Evolutionary conservation across 2,329 filamentous ascomycete genomes (phyloP).

Genomic region (Kalmusia sp.): DNA sequence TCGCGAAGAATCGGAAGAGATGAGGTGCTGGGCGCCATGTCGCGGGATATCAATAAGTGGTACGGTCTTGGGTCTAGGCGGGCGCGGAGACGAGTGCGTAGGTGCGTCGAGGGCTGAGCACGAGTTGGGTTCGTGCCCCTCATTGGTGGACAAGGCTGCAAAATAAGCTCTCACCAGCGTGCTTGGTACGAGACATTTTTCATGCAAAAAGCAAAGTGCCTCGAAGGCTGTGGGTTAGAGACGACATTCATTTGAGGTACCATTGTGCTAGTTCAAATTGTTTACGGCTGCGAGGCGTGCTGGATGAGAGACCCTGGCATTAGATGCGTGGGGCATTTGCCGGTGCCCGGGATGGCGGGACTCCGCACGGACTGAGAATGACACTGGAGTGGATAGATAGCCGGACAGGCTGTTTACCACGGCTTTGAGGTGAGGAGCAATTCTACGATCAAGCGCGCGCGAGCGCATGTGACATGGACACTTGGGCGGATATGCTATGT

Average conservation of each 20-base stretch:
- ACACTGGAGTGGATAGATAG: too few relatives aligned
- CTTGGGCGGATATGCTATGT: too few relatives aligned
- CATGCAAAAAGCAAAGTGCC: not conserved
- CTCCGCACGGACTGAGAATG: not conserved
- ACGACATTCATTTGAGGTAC: not conserved
- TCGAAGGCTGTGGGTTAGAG: not conserved
- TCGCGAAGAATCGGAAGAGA: not conserved
- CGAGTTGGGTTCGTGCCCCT: not conserved
- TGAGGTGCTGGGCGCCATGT: constrained; percentile 3
- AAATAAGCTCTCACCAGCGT: not conserved
- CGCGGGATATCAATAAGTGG: not conserved
- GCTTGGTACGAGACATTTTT: not conserved
- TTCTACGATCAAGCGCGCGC: too few relatives aligned
- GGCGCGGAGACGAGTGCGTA: not conserved
- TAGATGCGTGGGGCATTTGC: not conserved
- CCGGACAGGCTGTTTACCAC: too few relatives aligned
- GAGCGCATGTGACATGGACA: too few relatives aligned
- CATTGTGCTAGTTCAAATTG: not conserved
- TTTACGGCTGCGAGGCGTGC: not conserved
- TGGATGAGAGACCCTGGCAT: not conserved
- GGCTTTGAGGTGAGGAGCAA: too few relatives aligned
- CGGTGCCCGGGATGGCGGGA: constrained; percentile 2
- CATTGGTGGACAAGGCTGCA: not conserved
- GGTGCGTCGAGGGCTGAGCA: not conserved
- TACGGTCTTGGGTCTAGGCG: constrained; percentile 1